Percentiles rank a stretch among this genome's conserved stretches.
Conservation (phyloP, 768 basidiomycete genomes). For the Boletus sensibilis region DNA sequence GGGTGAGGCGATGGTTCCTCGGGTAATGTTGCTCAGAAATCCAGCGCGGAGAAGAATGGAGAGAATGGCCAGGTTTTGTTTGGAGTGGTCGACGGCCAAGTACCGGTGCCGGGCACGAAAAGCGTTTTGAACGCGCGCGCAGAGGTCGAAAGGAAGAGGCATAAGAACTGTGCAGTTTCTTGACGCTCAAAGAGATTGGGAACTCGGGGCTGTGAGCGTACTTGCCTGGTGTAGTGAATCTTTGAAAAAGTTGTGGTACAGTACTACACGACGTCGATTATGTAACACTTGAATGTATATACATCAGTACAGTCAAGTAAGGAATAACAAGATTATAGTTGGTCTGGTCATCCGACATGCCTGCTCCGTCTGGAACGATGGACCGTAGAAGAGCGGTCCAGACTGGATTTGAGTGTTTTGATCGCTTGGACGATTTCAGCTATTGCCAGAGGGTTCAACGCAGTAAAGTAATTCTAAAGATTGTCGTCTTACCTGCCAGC, state of each 20-base stretch:
- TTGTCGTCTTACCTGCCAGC: constrained; percentile 58
- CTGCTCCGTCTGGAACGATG: constrained; percentile 63
- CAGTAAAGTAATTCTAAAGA: not conserved
- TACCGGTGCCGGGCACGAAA: constrained; percentile 81
- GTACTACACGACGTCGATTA: constrained; percentile 10
- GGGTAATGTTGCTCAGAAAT: constrained; percentile 79
- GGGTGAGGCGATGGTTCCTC: constrained; percentile 67
- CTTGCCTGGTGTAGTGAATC: not conserved
- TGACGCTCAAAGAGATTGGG: not conserved
- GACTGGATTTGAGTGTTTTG: constrained; percentile 56
- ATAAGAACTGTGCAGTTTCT: constrained; percentile 16
- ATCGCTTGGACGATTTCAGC: constrained; percentile 80
- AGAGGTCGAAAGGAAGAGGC: constrained; percentile 81
- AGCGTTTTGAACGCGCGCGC: constrained; percentile 88
- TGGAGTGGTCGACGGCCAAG: constrained; percentile 78
- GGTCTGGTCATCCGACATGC: constrained; percentile 42
- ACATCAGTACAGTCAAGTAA: not conserved
- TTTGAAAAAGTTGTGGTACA: not conserved
- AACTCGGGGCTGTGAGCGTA: not conserved
- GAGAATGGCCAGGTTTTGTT: constrained; percentile 89
- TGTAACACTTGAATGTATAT: not conserved
- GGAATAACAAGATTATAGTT: too few species aligned
- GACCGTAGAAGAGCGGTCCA: constrained; percentile 65
- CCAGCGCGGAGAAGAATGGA: constrained; percentile 90
- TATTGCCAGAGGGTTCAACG: constrained; percentile 25